A percentile compares a stretch with the other conserved stretches of the same genome.
Evolutionary conservation across 331 rosid genomes (phyloP).

Genomic region (Prunus yedoensis): DNA sequence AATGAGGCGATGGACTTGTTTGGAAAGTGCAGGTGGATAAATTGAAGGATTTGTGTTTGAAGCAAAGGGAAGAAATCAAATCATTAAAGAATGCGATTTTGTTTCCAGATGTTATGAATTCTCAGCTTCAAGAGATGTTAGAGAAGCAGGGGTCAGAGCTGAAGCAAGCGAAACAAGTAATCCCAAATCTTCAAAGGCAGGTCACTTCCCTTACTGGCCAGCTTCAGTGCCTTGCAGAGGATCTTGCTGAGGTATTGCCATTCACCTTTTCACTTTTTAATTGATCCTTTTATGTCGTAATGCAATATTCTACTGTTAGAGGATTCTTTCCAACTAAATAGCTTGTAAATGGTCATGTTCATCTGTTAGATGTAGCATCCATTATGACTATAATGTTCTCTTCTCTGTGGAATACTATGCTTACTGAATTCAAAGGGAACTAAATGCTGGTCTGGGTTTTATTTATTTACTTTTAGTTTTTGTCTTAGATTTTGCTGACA

Average conservation of each 20-base stretch:
- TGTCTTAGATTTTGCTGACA: neutral
- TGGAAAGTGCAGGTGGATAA: constrained; percentile 72
- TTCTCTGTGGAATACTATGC: neutral
- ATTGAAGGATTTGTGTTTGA: constrained; percentile 89
- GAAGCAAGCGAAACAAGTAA: constrained; percentile 79
- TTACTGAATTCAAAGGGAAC: neutral
- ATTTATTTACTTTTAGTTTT: neutral
- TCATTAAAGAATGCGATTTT: constrained; percentile 72
- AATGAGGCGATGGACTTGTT: neutral
- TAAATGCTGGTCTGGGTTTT: neutral
- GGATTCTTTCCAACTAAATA: neutral
- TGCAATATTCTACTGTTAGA: neutral
- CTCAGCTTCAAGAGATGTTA: constrained; percentile 70
- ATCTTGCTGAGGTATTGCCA: constrained; percentile 82
- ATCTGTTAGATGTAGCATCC: neutral
- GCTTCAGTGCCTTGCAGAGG: constrained; percentile 84
- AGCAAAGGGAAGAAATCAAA: constrained; percentile 92
- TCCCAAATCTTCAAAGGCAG: constrained; percentile 86
- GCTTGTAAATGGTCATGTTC: neutral
- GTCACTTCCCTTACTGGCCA: constrained; percentile 97
- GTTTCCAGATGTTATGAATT: constrained; percentile 82
- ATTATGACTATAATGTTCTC: neutral
- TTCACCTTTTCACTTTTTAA: neutral
- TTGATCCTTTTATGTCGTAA: neutral
- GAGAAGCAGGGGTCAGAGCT: constrained; percentile 87